These are phyloP conservation scores for Picea abies DNA, from an alignment of 83 land plant species.

Conservation along the genomic window DNA sequence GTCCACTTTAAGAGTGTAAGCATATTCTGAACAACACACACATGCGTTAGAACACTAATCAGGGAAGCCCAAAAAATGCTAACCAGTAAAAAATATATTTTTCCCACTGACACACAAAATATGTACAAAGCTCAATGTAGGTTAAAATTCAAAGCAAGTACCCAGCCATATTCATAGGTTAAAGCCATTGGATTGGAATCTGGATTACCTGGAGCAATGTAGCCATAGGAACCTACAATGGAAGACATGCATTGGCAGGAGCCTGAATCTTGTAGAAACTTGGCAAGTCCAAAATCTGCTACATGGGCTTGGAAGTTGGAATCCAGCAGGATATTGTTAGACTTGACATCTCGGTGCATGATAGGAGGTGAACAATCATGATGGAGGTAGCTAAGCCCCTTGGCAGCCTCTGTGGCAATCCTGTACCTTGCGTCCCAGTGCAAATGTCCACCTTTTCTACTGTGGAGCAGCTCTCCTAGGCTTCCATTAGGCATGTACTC, in stretches of 20 bases:
- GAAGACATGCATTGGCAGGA: conserved; percentile 74
- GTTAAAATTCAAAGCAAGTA: too few relatives aligned
- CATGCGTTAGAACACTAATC: conserved; percentile 9
- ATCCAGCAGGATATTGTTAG: conserved; percentile 56
- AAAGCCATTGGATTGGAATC: too few relatives aligned
- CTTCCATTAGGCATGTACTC: conserved; percentile 33
- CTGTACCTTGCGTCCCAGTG: conserved; percentile 64
- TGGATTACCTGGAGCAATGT: conserved; percentile 31
- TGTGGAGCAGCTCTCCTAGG: conserved; percentile 68
- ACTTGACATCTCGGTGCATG: conserved; percentile 71
- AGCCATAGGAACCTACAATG: conserved; percentile 79
- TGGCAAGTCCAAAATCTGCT: conserved; percentile 65
- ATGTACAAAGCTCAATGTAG: too few relatives aligned
- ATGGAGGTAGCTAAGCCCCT: conserved; percentile 72
- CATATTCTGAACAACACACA: conserved; percentile 49
- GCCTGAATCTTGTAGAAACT: conserved; percentile 61
- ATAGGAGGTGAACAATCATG: conserved; percentile 33
- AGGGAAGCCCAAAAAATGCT: too few relatives aligned
- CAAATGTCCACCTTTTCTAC: conserved; percentile 53
- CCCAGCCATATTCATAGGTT: too few relatives aligned
- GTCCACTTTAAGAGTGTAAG: conserved; percentile 64
- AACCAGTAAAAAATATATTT: too few relatives aligned
- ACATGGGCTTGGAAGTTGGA: too few relatives aligned
- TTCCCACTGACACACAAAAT: too few relatives aligned
- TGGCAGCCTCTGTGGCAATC: conserved; percentile 66